Evolutionary conservation across 2,329 filamentous ascomycete species (phyloP).

Genomic region (Claviceps pazoutovae): DNA sequence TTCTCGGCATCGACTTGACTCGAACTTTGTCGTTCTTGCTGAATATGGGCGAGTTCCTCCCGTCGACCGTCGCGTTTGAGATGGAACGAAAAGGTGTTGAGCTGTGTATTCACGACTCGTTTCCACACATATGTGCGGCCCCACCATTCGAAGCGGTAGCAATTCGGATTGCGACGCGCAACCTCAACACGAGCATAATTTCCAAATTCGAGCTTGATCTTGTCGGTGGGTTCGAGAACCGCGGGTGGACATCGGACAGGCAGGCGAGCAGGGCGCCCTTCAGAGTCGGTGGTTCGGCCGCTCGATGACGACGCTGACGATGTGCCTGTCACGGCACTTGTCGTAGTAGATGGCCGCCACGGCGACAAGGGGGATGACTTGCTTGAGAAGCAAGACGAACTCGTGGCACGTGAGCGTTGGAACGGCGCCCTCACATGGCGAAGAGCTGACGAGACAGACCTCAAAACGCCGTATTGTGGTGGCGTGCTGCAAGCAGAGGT

Average conservation of each 20-base stretch:
- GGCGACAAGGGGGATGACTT: slow-evolving; percentile 12
- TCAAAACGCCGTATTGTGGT: neutral
- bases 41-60: slow-evolving; percentile 63
- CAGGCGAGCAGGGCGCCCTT: neutral
- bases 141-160: slow-evolving; percentile 93
- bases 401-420: slow-evolving; percentile 13
- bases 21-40: slow-evolving; percentile 62
- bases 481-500: slow-evolving; percentile 9
- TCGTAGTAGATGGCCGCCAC: slow-evolving; percentile 8
- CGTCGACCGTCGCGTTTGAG: slow-evolving; percentile 52
- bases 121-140: slow-evolving; percentile 75
- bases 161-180: slow-evolving; percentile 53
- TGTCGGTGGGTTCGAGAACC: slow-evolving; percentile 50
- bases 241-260: slow-evolving; percentile 10
- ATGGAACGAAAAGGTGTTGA: slow-evolving; percentile 60
- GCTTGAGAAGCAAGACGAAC: slow-evolving; percentile 2
- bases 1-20: slow-evolving; percentile 59
- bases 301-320: neutral
- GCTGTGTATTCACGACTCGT: slow-evolving; percentile 57
- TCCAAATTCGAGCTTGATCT: slow-evolving; percentile 82
- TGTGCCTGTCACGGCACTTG: slow-evolving; percentile 9
- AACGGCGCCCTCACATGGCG: slow-evolving; percentile 28
- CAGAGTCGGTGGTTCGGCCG: neutral
- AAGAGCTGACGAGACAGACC: slow-evolving; percentile 31
- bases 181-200: slow-evolving; percentile 93